Evolutionary conservation across 2,329 filamentous ascomycete genomes (phyloP), one percentile per base, ranked within the genome.

Genomic region (Rhinocladiella mackenziei): DNA sequence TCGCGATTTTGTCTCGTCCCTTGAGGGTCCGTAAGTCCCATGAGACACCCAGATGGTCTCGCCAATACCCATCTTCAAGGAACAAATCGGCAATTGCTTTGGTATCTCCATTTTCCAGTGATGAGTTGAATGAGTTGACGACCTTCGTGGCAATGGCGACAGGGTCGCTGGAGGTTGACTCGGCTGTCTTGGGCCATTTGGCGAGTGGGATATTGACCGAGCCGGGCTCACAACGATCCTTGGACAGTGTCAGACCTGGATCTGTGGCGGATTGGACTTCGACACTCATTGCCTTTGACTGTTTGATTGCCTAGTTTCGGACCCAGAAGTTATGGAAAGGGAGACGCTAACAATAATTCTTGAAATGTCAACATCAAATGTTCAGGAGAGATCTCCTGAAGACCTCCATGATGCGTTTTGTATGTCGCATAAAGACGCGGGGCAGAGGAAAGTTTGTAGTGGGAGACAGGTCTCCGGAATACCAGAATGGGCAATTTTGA

Each of bases 21-120:
- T 73, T 70, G n/a, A 75, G 55, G 0, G 78, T 81, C 25, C 68
- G 74, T 17, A 78, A 67, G 23, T 76, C 70, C 71, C 76, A 80
- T 0, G 74, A 72, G 7, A 81, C 56, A 5, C 66, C 71, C 3
- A 81, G 67, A 41, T 80, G 73, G 55, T 82, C 78, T 26, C 77
- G 67, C 76, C 76, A 81, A 57, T 74, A 79, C 15, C 71, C 66
- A 26, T 73, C 67, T 8, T 72, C 62, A 2, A 73, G 53, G 52
- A 80, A 79, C 0, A 79, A 65, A 3, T 60, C 37, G 0, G 65
- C 60, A 5, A 71, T 41, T 0, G 61, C 58, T 1, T 57, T 44
- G 22, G 60, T 57, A 33, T 73, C 61, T 5, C 59, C 56, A 6
- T 59, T 55, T 1, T 58, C 42, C 2, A 75, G 56, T 1, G 60